Evolutionary conservation across 164 flowering plant genomes (phyloP), one percentile per base, ranked within the genome.

Genomic region (Buxus sempervirens): DNA sequence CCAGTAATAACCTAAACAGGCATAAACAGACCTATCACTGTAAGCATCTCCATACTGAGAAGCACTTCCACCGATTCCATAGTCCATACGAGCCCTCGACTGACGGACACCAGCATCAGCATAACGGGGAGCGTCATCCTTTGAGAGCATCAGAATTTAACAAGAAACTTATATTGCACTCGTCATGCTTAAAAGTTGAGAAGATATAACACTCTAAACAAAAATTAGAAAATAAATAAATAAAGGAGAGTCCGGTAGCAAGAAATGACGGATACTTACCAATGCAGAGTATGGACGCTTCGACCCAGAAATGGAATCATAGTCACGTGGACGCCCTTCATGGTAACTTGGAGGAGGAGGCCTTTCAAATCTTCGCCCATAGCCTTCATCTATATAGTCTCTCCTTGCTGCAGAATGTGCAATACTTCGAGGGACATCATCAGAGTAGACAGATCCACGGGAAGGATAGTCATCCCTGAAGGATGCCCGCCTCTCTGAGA

Each of bases 71-170:
- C 80, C 77, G 58, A 78, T 73, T 48, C 88, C 98, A 82, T 92
- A 95, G 69, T 92, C 98, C 75, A 90, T 49, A 58, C 98, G 93
- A 71, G 96, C 88, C 77, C 98, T 88, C 61, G 96, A 86, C 22
- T 85, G 96, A 36, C 99, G 90, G 19, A 75, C 71, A 66, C 85
- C 74, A n/a, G 85, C 26, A 69, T 95, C 99, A 71, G 87, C 76
- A 83, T 92, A 95, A 18, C 91, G 92, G 19, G 96, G 93, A 42
- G 78, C 86, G 78, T 90, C 99, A 75, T 88, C 96, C 99, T 95
- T 51, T 24, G 19, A 63, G 10, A 25, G 48, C 41, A 54, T 18
- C 20, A 66, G 8, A 49, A 32, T 26, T 58, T 56, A 58, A 32
- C 38, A 18, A 71, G 8, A 20, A 32, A 10, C 9, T 54, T 14